Evolutionary conservation across 345 rosid genomes (phyloP), one percentile per base, ranked within the genome.

Genomic region (Abelmoschus esculentus): DNA sequence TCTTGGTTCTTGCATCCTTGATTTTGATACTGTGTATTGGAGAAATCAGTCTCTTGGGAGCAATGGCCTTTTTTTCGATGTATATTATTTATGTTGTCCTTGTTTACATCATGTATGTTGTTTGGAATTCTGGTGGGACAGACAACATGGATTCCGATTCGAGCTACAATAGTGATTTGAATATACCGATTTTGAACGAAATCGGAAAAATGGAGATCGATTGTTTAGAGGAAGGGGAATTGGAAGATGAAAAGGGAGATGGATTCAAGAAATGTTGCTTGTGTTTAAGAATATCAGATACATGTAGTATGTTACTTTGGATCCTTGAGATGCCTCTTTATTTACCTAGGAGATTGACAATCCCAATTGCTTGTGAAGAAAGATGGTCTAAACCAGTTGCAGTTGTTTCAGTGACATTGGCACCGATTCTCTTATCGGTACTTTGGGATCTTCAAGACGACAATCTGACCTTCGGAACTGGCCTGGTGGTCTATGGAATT

Each of bases 311-410:
- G 74, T 31, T 78, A 3, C 9, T 86, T 5, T 46, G 55, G 49
- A 68, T 87, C 69, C 71, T 91, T 47, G 86, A 86, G 68, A 72
- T 87, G 76, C 99, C 96, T 6, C 85, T 95, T 29, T 84, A 67
- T 52, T 73, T 95, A 46, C 96, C 97, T 4, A 77, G 97, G 62
- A 83, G 99, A 72, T 77, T 95, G 75, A 95, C 99, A 7, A 91
- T 91, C 69, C 99, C 97, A 4, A 80, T 87, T n/a, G 79, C 80
- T 34, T 67, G 78, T 52, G 84, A 90, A 71, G 76, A 83, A 38
- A 81, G 74, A 77, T 95, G 99, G 99, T 89, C 91, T 7, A 86
- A 86, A 72, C 88, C 90, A 75, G 65, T 78, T 19, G 91, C 92
- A 0, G 87, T 87, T 32, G 73, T 77, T 55, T 88, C 96, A 4